Evolutionary conservation across 148 eudicot species (phyloP).

Genomic region (Silene uniflora): DNA sequence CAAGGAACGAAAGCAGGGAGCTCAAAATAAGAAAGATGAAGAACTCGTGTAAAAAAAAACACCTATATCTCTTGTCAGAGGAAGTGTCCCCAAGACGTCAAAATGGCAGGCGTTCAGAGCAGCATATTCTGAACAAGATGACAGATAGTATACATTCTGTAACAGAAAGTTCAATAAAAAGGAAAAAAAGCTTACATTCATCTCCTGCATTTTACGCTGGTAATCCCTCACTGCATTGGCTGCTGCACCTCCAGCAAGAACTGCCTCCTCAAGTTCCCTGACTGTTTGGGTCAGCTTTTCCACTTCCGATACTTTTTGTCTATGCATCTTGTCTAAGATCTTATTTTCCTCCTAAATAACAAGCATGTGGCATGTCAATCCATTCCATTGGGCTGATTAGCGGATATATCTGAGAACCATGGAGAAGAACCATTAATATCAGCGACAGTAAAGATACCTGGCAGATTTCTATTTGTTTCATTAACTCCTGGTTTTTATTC

Average conservation of each 20-base stretch:
- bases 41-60: not conserved
- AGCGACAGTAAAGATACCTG: constrained; percentile 47
- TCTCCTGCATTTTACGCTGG: constrained; percentile 88
- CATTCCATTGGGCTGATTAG: constrained; percentile 1
- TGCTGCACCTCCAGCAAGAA: constrained; percentile 99
- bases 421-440: not conserved
- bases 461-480: constrained; percentile 96
- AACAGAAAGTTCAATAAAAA: not conserved
- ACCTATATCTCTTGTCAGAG: not conserved
- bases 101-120: not conserved
- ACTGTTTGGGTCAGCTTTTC: constrained; percentile 92
- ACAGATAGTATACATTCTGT: not conserved
- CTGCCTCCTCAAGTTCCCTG: constrained; percentile 91
- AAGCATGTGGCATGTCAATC: constrained; percentile 14
- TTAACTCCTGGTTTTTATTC: constrained; percentile 85
- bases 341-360: constrained; percentile 78
- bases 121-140: not conserved
- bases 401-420: not conserved
- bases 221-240: constrained; percentile 97
- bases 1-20: constrained; percentile 10
- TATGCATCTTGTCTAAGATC: constrained; percentile 86
- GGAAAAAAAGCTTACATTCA: constrained; percentile 49
- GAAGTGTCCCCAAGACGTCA: not conserved
- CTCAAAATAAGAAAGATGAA: not conserved
- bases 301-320: constrained; percentile 89